Base-by-base conservation (phyloP, 2,329 filamentous ascomycete species). In the Hyphodiscus sp. region DNA sequence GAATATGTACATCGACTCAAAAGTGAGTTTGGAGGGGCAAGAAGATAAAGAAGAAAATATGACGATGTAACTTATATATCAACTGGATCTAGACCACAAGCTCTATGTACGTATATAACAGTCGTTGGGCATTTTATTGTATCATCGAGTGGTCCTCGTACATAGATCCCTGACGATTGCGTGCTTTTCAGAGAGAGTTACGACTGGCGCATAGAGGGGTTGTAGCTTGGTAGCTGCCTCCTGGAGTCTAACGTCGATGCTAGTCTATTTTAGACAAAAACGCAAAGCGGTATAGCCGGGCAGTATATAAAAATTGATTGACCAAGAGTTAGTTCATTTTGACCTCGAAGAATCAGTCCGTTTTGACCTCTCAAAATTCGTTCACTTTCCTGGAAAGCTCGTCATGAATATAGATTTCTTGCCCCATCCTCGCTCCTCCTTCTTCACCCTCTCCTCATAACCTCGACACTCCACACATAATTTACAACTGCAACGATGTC, bases 401-500 rank as follows among this genome's bases (percentile, higher is more conserved):
- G 8, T 26, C 23, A 26, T 26, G 23, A 4, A 38, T 38, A 2
- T 38, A 13, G 13, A n/a, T 15, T 4, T 38, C 33, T 38, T 2
- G 33, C 11, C 11, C 33, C 16, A 38, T n/a, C 11, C 5, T 38
- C 33, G 11, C 16, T 38, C 16, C 16, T n/a, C 33, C 33, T 38
- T n/a, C 33, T 2, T 13, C 33, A 38, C 11, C 33, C 33, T 13
- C 33, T 15, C 13, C 11, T n/a, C 11, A 38, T 38, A 38, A 8
- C 33, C 11, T 38, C 33, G 2, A 38, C 16, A 15, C 33, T 13
- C 11, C 11, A 2, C 11, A 13, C 33, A 13, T 6, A 2, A 38
- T 2, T n/a, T 47, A 47, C 45, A 47, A 26, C 43, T 19, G 23
- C 26, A 41, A 29, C 33, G 29, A 75, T 75, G 73, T 71, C 72